Conservation (phyloP, 176 grass and related monocot species). For the Alopecurus myosuroides region DNA sequence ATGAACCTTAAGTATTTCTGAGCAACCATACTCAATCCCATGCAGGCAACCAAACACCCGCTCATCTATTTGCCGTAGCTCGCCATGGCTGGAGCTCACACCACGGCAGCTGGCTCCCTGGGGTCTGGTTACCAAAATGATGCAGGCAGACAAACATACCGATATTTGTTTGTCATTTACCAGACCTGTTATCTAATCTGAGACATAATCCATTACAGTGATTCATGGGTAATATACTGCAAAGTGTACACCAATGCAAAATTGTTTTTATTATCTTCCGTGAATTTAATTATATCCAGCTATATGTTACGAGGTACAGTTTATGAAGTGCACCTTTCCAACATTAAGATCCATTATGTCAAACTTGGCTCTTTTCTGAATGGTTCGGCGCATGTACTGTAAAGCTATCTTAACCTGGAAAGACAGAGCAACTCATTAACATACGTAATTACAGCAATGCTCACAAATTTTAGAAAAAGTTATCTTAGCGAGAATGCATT, state of each 20-base stretch:
- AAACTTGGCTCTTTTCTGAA: conserved; percentile 97
- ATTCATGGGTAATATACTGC: neutral
- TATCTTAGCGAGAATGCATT: neutral
- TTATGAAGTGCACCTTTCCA: conserved; percentile 57
- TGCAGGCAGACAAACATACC: neutral
- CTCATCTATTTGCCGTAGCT: neutral
- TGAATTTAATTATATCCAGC: neutral
- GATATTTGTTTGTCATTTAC: conserved; percentile 10
- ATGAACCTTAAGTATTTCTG: neutral
- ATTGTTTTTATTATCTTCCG: neutral
- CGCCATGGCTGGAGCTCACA: neutral
- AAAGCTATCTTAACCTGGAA: conserved; percentile 88
- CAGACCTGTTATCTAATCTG: neutral
- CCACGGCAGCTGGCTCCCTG: neutral
- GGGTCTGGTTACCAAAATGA: neutral
- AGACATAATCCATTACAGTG: neutral
- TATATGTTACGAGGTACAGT: neutral
- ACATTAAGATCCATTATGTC: conserved; percentile 97
- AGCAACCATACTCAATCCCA: neutral
- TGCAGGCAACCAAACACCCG: neutral
- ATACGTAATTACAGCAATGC: neutral
- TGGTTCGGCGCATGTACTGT: conserved; percentile 85
- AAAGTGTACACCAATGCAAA: conserved; percentile 6
- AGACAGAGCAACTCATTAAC: conserved; percentile 11
- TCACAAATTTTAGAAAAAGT: neutral